Percentiles rank a stretch among this genome's conserved stretches.
phyloP scores from a whole-genome alignment of 176 grass and related monocot species.

The Cenchrus americanus region DNA sequence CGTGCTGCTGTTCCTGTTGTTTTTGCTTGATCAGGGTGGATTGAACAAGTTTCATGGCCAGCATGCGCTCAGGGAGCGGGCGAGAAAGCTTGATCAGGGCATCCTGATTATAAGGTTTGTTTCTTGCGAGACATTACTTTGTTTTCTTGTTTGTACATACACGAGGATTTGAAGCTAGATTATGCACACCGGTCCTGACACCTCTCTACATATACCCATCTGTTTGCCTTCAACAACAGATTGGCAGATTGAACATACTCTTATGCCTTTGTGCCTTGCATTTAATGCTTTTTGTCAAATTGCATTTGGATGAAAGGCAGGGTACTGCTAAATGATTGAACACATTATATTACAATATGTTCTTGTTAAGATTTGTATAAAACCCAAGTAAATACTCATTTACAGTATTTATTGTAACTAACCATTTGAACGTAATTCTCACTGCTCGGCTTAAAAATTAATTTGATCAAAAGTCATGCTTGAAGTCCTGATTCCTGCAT shows the following conservation, averaged over 20 bases:
- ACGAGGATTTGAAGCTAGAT: background rate
- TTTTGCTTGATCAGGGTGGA: slow-evolving; percentile 61
- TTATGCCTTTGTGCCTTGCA: background rate
- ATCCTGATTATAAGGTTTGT: slow-evolving; percentile 91
- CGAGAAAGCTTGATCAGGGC: slow-evolving; percentile 93
- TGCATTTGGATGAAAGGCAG: background rate
- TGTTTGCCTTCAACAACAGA: background rate
- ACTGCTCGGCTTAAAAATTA: background rate
- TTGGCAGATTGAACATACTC: background rate
- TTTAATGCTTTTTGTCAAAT: background rate
- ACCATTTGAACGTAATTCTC: background rate
- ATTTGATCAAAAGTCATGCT: background rate
- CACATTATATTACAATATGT: background rate
- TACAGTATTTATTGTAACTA: background rate
- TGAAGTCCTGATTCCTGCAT: background rate
- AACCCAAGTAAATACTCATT: background rate
- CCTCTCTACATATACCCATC: background rate
- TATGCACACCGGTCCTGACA: background rate
- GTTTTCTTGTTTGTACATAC: background rate
- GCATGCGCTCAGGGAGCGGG: slow-evolving; percentile 86
- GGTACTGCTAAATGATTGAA: background rate
- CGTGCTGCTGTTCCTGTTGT: slow-evolving; percentile 7
- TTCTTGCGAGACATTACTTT: background rate
- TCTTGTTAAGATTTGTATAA: background rate
- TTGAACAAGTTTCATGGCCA: slow-evolving; percentile 97